phyloP scores from a whole-genome alignment of 768 basidiomycete genomes.

The Neoboletus magnificus region DNA sequence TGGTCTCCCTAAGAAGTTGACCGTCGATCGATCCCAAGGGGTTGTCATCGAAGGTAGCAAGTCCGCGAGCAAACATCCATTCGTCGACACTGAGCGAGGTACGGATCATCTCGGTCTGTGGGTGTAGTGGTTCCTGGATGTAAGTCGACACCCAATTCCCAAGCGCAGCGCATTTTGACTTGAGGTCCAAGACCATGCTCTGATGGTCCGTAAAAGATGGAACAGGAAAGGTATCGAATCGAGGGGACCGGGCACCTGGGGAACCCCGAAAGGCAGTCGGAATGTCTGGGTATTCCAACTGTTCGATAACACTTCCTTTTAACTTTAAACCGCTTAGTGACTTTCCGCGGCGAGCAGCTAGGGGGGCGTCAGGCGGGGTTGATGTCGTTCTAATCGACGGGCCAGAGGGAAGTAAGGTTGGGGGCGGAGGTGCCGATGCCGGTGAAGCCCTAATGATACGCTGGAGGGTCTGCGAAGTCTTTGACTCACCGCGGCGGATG shows the following conservation, averaged over 20 bases:
- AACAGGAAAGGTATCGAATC: constrained; percentile 16
- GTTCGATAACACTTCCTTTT: constrained; percentile 16
- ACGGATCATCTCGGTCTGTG: not conserved
- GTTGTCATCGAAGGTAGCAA: constrained; percentile 24
- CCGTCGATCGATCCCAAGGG: constrained; percentile 6
- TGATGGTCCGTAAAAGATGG: constrained; percentile 29
- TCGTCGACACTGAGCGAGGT: constrained; percentile 30
- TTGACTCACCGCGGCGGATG: constrained; percentile 5
- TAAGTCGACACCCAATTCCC: constrained; percentile 11
- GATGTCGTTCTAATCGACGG: not conserved
- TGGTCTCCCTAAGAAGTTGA: not conserved
- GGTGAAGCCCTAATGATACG: constrained; percentile 1
- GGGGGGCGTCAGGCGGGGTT: constrained; percentile 18
- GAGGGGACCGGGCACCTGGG: constrained; percentile 31
- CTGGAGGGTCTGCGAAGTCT: not conserved
- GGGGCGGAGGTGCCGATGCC: not conserved
- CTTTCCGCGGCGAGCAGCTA: constrained; percentile 41
- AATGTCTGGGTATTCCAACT: constrained; percentile 38
- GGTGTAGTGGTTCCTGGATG: constrained; percentile 1
- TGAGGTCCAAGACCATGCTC: constrained; percentile 37
- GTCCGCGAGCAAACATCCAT: constrained; percentile 36
- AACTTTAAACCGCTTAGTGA: constrained; percentile 28
- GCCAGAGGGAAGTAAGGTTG: not conserved
- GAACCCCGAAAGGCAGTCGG: constrained; percentile 43
- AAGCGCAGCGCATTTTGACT: constrained; percentile 32